A percentile compares a stretch with the other conserved stretches of the same genome.
phyloP scores from a whole-genome alignment of 495 filamentous ascomycete genomes.

The Staphylotrichum longicolle region DNA sequence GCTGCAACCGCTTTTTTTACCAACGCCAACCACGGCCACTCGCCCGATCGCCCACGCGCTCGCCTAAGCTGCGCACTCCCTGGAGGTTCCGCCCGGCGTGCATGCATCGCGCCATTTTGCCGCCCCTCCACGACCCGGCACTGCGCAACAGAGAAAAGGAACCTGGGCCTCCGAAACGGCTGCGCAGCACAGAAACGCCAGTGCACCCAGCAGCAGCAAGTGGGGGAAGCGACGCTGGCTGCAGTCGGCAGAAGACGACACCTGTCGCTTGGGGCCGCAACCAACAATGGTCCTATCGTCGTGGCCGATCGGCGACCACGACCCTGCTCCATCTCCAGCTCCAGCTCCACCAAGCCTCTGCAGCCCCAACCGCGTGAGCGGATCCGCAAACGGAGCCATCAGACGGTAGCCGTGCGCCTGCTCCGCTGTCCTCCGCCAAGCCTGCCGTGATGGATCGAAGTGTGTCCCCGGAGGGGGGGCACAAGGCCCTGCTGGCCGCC shows the following conservation, averaged over 20 bases:
- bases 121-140: neutral
- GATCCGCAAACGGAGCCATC: conserved; percentile 15
- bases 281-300: conserved; percentile 21
- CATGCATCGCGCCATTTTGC: neutral
- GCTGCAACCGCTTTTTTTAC: neutral
- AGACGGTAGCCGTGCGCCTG: neutral
- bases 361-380: conserved; percentile 5
- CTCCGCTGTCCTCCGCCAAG: neutral
- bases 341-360: conserved; percentile 7
- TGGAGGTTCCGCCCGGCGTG: neutral
- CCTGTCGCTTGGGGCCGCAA: neutral
- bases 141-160: neutral
- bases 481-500: conserved; percentile 17
- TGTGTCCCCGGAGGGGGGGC: conserved; percentile 7
- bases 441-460: conserved; percentile 8
- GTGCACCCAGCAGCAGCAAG: too few relatives aligned
- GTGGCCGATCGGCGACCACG: conserved; percentile 18
- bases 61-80: conserved; percentile 1
- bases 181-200: too few relatives aligned
- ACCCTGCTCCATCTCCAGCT: neutral
- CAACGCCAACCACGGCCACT: too few relatives aligned
- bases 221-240: too few relatives aligned
- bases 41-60: neutral
- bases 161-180: too few relatives aligned
- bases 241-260: too few relatives aligned